Evolutionary conservation across 768 basidiomycete species (phyloP).

Genomic region (Tylopilus intermedius): DNA sequence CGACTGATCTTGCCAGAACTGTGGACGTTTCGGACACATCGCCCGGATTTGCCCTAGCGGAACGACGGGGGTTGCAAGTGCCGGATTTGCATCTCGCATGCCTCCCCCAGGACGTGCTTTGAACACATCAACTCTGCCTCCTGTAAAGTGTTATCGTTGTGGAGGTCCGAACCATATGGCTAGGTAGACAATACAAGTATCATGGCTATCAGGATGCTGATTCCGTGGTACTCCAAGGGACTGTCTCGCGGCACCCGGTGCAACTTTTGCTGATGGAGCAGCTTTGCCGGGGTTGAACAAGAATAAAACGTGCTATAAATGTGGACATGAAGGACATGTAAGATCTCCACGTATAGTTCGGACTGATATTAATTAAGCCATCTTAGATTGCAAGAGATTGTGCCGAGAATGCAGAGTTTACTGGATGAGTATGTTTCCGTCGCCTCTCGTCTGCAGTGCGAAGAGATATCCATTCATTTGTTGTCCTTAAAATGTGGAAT

Average conservation of each 20-base stretch:
- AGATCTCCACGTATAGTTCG: conserved; percentile 26
- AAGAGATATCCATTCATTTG: conserved; percentile 11
- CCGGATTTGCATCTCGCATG: conserved; percentile 58
- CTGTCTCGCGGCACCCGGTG: conserved; percentile 71
- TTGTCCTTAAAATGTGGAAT: conserved; percentile 15
- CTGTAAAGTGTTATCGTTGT: conserved; percentile 86
- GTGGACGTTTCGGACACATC: conserved; percentile 79
- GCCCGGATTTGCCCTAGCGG: conserved; percentile 68
- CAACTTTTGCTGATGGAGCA: conserved; percentile 43
- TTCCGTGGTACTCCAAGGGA: conserved; percentile 44
- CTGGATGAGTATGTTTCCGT: conserved; percentile 34
- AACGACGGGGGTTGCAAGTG: conserved; percentile 32
- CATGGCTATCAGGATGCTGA: conserved; percentile 8
- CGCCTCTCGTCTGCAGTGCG: conserved; percentile 1
- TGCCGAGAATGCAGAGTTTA: conserved; percentile 50
- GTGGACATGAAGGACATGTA: conserved; percentile 84
- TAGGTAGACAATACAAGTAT: conserved; percentile 39
- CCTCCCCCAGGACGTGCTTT: conserved; percentile 71
- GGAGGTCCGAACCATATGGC: conserved; percentile 88
- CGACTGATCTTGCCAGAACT: conserved; percentile 45
- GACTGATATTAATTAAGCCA: conserved; percentile 5
- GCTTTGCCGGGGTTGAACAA: conserved; percentile 37
- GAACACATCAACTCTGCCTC: conserved; percentile 72
- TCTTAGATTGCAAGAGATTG: conserved; percentile 62
- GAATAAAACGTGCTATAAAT: conserved; percentile 83